These are phyloP conservation scores for Cytidiella melzeri DNA, from an alignment of 768 basidiomycete species.

Conservation along the genomic window DNA sequence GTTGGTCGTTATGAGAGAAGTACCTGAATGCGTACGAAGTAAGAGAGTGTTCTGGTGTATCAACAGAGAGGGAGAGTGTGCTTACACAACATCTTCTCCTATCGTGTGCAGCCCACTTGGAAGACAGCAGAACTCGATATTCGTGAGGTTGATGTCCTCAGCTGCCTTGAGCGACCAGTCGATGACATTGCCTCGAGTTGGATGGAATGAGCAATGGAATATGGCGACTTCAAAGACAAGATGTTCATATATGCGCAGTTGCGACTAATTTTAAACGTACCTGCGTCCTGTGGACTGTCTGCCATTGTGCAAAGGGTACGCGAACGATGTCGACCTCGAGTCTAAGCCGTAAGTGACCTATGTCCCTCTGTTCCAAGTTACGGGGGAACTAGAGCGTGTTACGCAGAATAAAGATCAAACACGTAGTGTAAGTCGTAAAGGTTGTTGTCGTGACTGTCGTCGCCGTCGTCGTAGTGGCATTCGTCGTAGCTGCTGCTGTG, in stretches of 20 bases:
- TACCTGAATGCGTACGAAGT: slow-evolving; percentile 37
- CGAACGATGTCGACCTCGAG: too few species aligned
- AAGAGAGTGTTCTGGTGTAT: too few species aligned
- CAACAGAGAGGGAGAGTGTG: too few species aligned
- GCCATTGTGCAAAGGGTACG: background rate
- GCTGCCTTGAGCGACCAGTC: slow-evolving; percentile 74
- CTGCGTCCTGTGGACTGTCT: background rate
- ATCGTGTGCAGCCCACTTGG: slow-evolving; percentile 80
- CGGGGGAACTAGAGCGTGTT: too few species aligned
- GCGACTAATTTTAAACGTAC: background rate
- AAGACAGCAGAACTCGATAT: slow-evolving; percentile 74
- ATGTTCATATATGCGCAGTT: background rate
- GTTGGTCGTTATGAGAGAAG: slow-evolving; percentile 62
- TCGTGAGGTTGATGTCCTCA: slow-evolving; percentile 61
- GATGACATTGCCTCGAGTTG: slow-evolving; percentile 71
- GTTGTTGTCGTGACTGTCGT: too few species aligned
- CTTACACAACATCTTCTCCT: slow-evolving; percentile 75
- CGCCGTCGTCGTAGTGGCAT: too few species aligned
- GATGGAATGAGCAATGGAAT: slow-evolving; percentile 82
- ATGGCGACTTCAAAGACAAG: slow-evolving; percentile 52
- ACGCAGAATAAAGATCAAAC: too few species aligned
- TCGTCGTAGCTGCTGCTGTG: too few species aligned
- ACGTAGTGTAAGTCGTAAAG: too few species aligned
- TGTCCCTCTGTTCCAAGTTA: too few species aligned
- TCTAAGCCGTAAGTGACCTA: too few species aligned